phyloP scores from a whole-genome alignment of 2,329 filamentous ascomycete species.

The Penicillium olsonii region DNA sequence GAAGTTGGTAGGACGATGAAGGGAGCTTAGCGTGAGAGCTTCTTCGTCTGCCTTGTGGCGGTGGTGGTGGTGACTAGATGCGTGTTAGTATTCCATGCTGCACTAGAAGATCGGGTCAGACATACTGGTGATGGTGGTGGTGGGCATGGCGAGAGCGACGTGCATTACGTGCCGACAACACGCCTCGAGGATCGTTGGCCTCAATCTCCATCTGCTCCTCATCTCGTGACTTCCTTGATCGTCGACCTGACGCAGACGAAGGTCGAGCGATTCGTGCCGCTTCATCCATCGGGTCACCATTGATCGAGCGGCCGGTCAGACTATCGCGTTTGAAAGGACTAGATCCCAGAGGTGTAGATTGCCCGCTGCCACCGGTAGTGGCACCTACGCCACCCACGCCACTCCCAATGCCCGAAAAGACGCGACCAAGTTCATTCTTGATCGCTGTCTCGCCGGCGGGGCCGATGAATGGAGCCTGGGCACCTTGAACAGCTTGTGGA shows the following conservation, averaged over 20 bases:
- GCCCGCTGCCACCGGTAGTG: conserved; percentile 51
- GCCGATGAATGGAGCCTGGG: conserved; percentile 76
- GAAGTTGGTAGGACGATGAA: conserved; percentile 32
- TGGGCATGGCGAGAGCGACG: conserved; percentile 61
- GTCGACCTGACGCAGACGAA: conserved; percentile 56
- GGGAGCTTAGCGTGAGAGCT: conserved; percentile 19
- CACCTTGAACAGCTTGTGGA: conserved; percentile 90
- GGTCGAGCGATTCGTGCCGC: conserved; percentile 43
- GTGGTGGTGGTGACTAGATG: conserved; percentile 53
- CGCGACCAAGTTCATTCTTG: conserved; percentile 91
- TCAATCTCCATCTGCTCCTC: conserved; percentile 72
- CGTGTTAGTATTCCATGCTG: conserved; percentile 17
- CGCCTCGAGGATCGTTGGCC: conserved; percentile 62
- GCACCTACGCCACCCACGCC: conserved; percentile 60
- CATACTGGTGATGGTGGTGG: conserved; percentile 62
- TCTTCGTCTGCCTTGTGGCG: conserved; percentile 57
- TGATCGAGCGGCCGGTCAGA: conserved; percentile 45
- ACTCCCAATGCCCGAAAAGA: conserved; percentile 89
- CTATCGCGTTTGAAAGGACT: conserved; percentile 56
- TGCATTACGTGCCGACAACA: conserved; percentile 62
- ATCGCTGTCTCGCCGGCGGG: conserved; percentile 83
- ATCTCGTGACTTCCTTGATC: conserved; percentile 71
- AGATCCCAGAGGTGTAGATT: conserved; percentile 55
- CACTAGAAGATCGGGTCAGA: conserved; percentile 12
- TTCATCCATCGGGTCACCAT: conserved; percentile 44